Evolutionary conservation across 2,329 filamentous ascomycete species (phyloP).

Genomic region (Epichloe sp.): DNA sequence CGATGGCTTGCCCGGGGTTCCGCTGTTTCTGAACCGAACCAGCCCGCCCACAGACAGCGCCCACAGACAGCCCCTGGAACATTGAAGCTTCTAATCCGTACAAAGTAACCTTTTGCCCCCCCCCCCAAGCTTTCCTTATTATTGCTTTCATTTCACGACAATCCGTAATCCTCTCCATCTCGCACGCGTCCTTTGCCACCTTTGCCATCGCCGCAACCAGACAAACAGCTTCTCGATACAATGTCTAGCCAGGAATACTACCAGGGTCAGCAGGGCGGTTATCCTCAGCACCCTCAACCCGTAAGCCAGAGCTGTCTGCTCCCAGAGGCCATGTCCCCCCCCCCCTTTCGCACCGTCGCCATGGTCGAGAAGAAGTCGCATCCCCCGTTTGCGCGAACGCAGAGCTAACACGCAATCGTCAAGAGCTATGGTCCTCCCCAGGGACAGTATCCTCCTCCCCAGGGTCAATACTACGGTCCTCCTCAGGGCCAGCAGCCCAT

Average conservation of each 20-base stretch:
- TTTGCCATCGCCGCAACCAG: neutral
- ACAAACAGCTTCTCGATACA: neutral
- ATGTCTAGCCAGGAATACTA: conserved; percentile 32
- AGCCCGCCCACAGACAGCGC: too few relatives aligned
- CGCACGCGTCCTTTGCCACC: neutral
- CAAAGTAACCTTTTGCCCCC: too few relatives aligned
- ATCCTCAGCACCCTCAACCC: conserved; percentile 26
- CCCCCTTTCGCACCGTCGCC: neutral
- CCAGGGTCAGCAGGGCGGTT: conserved; percentile 20
- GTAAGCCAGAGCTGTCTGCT: conserved; percentile 16
- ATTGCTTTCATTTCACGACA: too few relatives aligned
- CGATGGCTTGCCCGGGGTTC: neutral
- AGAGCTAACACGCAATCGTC: neutral
- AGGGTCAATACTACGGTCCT: conserved; percentile 18
- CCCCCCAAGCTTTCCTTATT: too few relatives aligned
- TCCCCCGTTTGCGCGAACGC: neutral
- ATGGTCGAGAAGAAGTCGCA: neutral
- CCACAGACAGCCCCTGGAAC: too few relatives aligned
- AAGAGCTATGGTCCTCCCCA: conserved; percentile 19
- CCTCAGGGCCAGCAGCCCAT: conserved; percentile 27
- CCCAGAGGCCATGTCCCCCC: neutral
- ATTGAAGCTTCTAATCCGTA: too few relatives aligned
- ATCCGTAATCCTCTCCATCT: neutral
- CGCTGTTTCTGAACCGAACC: too few relatives aligned
- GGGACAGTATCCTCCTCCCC: conserved; percentile 19